A percentile compares a stretch with the other conserved stretches of the same genome.
phyloP scores from a whole-genome alignment of 2,329 filamentous ascomycete genomes.

The Cryoendolithus antarcticus region DNA sequence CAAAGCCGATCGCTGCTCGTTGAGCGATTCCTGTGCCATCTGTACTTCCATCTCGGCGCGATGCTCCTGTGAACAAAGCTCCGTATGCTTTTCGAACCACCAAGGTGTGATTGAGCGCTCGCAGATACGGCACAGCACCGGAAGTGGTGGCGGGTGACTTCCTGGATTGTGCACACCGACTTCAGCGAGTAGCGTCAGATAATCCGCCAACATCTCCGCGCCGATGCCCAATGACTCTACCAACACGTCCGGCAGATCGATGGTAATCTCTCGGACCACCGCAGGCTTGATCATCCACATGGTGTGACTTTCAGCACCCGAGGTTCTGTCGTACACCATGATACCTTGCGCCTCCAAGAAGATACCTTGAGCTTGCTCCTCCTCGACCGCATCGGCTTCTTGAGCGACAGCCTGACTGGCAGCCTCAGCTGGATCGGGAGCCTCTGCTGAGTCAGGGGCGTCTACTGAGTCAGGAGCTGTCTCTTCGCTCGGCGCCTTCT shows the following conservation, averaged over 20 bases:
- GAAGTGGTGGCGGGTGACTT: slow-evolving; percentile 66
- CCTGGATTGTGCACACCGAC: slow-evolving; percentile 61
- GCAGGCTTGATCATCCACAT: slow-evolving; percentile 99
- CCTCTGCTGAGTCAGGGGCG: slow-evolving; percentile 6
- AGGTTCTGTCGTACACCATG: slow-evolving; percentile 86
- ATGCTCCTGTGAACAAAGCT: slow-evolving; percentile 90
- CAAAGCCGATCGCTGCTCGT: slow-evolving; percentile 85
- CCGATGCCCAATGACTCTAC: slow-evolving; percentile 91
- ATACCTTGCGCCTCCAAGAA: slow-evolving; percentile 94
- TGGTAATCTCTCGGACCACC: slow-evolving; percentile 82
- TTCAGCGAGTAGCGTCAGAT: slow-evolving; percentile 81
- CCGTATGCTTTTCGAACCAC: slow-evolving; percentile 99
- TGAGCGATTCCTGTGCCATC: slow-evolving; percentile 81
- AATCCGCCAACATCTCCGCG: slow-evolving; percentile 86
- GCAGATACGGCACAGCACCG: slow-evolving; percentile 90
- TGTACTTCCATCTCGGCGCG: slow-evolving; percentile 96
- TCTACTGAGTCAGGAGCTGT: too few relatives aligned
- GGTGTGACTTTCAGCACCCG: slow-evolving; percentile 80
- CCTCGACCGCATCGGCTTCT: slow-evolving; percentile 13
- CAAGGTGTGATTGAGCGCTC: slow-evolving; percentile 94
- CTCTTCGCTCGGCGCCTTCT: too few relatives aligned
- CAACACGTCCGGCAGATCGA: slow-evolving; percentile 78
- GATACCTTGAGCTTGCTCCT: slow-evolving; percentile 39
- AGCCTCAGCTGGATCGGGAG: slow-evolving; percentile 18
- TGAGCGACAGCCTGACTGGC: background rate